A percentile compares a stretch with the other conserved stretches of the same genome.
Conservation (phyloP, 441 rosid species). For the Erodium moschatum region DNA sequence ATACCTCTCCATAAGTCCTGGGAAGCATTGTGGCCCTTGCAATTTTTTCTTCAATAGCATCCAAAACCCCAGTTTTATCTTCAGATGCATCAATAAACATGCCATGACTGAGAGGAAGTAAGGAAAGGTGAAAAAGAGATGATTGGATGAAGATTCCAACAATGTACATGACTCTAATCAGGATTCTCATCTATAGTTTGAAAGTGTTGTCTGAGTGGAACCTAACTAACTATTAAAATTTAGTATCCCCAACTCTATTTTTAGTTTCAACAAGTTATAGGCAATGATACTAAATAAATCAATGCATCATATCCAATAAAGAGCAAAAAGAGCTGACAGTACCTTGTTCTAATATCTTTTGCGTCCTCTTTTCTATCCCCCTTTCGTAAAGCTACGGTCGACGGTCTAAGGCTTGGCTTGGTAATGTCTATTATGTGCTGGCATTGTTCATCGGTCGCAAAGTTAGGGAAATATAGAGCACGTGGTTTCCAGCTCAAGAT, state of each 20-base stretch:
- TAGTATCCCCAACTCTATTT: background rate
- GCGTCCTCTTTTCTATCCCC: constrained; percentile 42
- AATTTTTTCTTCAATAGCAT: constrained; percentile 51
- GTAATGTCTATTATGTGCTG: constrained; percentile 37
- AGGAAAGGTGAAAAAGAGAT: background rate
- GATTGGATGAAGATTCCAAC: background rate
- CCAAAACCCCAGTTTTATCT: constrained; percentile 44
- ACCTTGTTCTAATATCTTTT: constrained; percentile 61
- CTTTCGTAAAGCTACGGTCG: constrained; percentile 43
- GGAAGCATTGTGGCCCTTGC: constrained; percentile 52
- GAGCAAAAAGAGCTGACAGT: background rate
- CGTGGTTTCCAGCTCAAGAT: constrained; percentile 69
- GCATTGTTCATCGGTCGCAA: constrained; percentile 55
- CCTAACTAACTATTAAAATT: background rate
- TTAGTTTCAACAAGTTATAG: background rate
- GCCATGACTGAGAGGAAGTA: constrained; percentile 37
- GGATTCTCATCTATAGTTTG: no score
- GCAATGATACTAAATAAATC: background rate
- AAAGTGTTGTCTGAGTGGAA: background rate
- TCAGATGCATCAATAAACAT: constrained; percentile 42
- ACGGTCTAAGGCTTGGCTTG: constrained; percentile 41
- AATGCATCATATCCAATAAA: background rate
- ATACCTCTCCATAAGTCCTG: constrained; percentile 45
- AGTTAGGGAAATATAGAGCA: constrained; percentile 45
- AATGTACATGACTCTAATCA: background rate